Conservation (phyloP, 2,329 filamentous ascomycete genomes). For the Emergomyces orientalis region DNA sequence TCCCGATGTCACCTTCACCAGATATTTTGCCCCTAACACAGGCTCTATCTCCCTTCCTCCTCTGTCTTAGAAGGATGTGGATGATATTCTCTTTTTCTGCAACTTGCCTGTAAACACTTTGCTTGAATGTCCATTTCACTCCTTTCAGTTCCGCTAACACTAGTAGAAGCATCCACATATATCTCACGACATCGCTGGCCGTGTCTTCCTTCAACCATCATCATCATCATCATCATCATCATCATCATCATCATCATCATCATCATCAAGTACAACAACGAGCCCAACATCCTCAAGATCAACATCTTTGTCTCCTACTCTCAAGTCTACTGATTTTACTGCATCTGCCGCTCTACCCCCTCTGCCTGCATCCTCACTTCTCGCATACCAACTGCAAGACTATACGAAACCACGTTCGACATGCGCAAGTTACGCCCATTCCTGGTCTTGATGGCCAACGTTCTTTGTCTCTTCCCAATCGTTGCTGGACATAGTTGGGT, state of each 20-base stretch:
- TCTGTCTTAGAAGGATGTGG: not conserved
- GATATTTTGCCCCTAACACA: not conserved
- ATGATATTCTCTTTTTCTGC: not conserved
- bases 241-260: not conserved
- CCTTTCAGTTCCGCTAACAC: constrained; percentile 6
- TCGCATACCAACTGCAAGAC: not conserved
- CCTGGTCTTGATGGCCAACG: constrained; percentile 13
- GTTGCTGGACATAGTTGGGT: constrained; percentile 66
- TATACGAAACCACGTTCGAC: not conserved
- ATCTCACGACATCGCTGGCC: constrained; percentile 7
- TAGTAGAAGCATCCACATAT: constrained; percentile 7
- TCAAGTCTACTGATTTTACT: not conserved
- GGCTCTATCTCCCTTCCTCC: not conserved
- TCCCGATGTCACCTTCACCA: not conserved
- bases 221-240: not conserved
- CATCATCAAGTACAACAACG: not conserved
- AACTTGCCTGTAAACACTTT: not conserved
- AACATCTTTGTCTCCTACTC: not conserved
- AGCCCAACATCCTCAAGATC: not conserved
- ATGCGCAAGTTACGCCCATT: not conserved
- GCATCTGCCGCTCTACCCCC: not conserved
- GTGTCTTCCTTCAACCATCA: constrained; percentile 8
- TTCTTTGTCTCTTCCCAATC: constrained; percentile 23
- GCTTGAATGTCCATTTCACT: not conserved
- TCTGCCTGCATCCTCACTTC: not conserved